Percentiles rank a stretch among this genome's conserved stretches.
Conservation (phyloP, 108 stramenopile genomes). For the Schizochytrium sp. region DNA sequence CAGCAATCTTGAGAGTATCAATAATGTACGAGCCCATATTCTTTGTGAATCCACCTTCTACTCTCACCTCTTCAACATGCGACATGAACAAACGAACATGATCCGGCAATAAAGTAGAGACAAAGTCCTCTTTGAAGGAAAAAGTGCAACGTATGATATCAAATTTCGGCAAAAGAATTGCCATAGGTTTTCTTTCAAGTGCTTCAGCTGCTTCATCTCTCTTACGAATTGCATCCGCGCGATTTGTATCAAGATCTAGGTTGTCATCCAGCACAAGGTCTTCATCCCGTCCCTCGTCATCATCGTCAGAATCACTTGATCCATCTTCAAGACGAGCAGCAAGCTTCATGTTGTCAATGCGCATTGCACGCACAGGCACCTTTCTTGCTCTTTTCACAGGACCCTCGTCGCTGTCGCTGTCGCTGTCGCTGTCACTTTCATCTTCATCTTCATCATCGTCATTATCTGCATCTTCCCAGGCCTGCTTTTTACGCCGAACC, state of each 20-base stretch:
- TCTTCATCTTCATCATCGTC: constrained; percentile 1
- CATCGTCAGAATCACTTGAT: neutral
- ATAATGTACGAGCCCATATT: neutral
- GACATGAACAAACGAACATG: neutral
- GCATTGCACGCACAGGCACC: neutral
- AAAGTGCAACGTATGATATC: neutral
- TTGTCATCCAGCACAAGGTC: neutral
- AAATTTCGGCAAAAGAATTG: neutral
- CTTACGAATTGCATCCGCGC: neutral
- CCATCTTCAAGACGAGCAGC: neutral
- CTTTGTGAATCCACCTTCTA: neutral
- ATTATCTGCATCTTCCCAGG: neutral
- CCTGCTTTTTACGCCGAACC: neutral
- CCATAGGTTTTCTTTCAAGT: neutral
- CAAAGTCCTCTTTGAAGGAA: neutral
- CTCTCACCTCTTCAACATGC: neutral
- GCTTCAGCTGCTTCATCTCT: neutral
- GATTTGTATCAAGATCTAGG: neutral
- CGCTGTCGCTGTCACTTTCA: neutral
- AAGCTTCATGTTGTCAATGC: constrained; percentile 49
- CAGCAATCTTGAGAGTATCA: neutral
- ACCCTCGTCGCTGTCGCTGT: neutral
- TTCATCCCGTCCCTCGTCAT: neutral
- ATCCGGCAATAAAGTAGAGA: neutral
- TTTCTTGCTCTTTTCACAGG: neutral